Conservation (phyloP, 495 filamentous ascomycete species). For the Neurospora sp. region DNA sequence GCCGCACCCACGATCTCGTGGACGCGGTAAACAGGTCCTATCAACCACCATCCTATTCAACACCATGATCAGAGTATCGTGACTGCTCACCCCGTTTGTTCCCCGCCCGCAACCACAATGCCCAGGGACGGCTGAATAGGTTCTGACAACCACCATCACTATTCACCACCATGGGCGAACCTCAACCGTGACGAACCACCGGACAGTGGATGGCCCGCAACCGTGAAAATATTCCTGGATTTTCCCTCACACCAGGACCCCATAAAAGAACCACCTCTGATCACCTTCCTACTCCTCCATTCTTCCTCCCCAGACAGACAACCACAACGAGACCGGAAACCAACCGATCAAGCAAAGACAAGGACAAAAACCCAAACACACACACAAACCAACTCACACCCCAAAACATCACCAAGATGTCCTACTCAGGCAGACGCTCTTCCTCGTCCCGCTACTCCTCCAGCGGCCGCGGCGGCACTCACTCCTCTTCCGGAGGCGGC, state of each 20-base stretch:
- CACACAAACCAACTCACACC: neutral
- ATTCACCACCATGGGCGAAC: neutral
- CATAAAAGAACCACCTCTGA: neutral
- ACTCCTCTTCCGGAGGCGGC: neutral
- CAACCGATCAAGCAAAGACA: neutral
- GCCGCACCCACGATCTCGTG: too few relatives aligned
- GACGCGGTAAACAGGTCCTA: neutral
- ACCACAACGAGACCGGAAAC: neutral
- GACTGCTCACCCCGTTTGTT: neutral
- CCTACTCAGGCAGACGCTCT: neutral
- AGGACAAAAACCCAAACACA: neutral
- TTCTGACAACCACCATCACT: neutral
- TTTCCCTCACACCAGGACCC: accelerated
- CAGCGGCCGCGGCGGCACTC: neutral
- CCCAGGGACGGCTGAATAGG: neutral
- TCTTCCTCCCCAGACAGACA: neutral
- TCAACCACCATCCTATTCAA: neutral
- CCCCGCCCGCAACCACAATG: neutral
- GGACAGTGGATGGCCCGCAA: neutral
- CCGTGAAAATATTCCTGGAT: neutral
- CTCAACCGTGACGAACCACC: neutral
- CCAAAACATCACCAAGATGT: neutral
- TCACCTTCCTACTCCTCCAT: neutral
- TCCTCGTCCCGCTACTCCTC: neutral
- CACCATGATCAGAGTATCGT: neutral